phyloP scores from a whole-genome alignment of 1,139 yeast species.

The Yamadazyma dendronema region DNA sequence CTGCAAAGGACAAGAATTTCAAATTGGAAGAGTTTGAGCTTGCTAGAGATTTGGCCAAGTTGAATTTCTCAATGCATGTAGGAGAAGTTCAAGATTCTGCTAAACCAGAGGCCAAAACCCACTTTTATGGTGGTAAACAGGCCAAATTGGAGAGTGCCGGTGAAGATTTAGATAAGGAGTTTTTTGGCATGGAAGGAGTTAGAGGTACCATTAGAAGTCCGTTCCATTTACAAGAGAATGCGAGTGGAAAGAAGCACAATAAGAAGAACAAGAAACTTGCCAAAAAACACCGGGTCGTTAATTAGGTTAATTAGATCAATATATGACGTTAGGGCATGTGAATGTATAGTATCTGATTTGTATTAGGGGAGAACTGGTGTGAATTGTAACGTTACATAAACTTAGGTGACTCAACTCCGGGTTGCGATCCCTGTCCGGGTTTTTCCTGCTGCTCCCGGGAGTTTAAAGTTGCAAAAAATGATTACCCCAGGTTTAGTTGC shows the following conservation, averaged over 20 bases:
- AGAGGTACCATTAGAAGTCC: constrained; percentile 68
- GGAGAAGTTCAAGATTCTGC: constrained; percentile 30
- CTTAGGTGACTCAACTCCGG: no score
- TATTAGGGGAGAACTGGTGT: no score
- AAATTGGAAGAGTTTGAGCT: constrained; percentile 56
- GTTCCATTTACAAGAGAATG: constrained; percentile 56
- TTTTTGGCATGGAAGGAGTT: constrained; percentile 66
- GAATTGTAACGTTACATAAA: no score
- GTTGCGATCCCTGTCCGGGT: no score
- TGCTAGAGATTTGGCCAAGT: constrained; percentile 63
- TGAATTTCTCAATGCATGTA: constrained; percentile 79
- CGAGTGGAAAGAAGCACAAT: constrained; percentile 63
- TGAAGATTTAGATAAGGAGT: constrained; percentile 79
- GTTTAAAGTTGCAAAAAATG: no score
- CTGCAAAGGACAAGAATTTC: constrained; percentile 56
- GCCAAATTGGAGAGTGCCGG: constrained; percentile 77
- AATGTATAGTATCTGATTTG: no score
- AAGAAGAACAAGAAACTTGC: constrained; percentile 72
- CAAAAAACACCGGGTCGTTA: constrained; percentile 45
- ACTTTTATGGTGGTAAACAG: constrained; percentile 74
- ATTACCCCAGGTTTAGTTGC: no score
- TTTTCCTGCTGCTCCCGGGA: no score
- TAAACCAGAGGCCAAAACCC: constrained; percentile 35
- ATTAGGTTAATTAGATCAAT: constrained; percentile 20
- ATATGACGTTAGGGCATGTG: neutral